phyloP scores from a whole-genome alignment of 306 rosid genomes.

The Gynostemma pentaphyllum region DNA sequence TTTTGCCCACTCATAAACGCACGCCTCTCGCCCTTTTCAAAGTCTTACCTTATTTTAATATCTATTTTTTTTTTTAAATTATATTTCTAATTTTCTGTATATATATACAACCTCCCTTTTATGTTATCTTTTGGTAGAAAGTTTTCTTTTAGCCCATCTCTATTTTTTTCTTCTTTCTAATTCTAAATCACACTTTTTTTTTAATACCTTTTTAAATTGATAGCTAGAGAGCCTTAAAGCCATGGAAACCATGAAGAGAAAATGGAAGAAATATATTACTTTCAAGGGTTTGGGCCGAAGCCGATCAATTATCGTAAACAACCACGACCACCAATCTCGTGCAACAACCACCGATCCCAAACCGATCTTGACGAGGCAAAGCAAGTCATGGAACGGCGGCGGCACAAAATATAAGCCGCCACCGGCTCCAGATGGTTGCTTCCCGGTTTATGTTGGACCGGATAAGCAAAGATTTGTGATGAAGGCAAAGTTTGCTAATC shows the following conservation, averaged over 20 bases:
- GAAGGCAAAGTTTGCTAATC: constrained; percentile 36
- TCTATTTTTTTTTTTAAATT: neutral
- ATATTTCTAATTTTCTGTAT: neutral
- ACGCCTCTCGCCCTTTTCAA: no score
- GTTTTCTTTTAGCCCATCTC: no score
- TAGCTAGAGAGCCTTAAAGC: neutral
- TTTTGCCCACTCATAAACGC: no score
- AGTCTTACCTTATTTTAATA: no score
- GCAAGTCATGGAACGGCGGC: neutral
- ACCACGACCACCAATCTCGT: neutral
- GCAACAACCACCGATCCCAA: neutral
- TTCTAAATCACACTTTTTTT: neutral
- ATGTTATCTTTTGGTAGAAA: neutral
- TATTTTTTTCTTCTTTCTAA: neutral
- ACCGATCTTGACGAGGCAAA: neutral
- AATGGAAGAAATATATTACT: constrained; percentile 21
- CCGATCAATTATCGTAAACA: constrained; percentile 7
- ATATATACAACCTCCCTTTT: neutral
- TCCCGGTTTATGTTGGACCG: constrained; percentile 51
- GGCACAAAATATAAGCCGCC: constrained; percentile 8
- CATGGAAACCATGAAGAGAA: constrained; percentile 26
- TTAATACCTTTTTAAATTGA: neutral
- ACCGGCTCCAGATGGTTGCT: constrained; percentile 25
- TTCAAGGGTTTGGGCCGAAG: constrained; percentile 30
- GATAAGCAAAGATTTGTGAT: constrained; percentile 39